Evolutionary conservation across 2,329 filamentous ascomycete species (phyloP).

Genomic region (Thielaviopsis ethacetica): DNA sequence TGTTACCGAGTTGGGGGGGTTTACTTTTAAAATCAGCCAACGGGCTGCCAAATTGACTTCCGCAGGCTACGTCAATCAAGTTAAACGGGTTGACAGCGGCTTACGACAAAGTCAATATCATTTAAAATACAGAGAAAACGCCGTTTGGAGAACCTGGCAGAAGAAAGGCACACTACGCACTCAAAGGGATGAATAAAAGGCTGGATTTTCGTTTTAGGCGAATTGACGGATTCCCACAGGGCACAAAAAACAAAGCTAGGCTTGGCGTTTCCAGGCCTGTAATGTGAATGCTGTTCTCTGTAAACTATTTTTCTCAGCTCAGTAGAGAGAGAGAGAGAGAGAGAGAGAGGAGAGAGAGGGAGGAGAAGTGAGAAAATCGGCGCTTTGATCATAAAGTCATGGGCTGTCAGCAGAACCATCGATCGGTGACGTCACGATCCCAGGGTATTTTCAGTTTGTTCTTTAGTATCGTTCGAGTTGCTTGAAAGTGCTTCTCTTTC

Average conservation of each 20-base stretch:
- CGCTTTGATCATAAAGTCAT: background rate
- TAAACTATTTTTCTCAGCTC: no score
- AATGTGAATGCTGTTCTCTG: background rate
- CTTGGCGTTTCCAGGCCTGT: background rate
- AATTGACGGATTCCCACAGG: background rate
- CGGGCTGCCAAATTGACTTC: no score
- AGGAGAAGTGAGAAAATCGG: background rate
- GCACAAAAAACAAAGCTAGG: background rate
- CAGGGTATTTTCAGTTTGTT: background rate
- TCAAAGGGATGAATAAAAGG: no score
- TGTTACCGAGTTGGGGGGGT: no score
- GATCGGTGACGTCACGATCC: background rate
- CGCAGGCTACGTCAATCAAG: no score
- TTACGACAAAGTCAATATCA: no score
- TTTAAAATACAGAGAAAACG: no score
- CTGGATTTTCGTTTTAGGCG: background rate
- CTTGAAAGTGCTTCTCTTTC: background rate
- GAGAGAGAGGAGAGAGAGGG: background rate
- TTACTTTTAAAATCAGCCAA: no score
- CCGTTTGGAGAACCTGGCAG: background rate
- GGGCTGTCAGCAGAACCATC: background rate
- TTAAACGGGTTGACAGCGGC: no score
- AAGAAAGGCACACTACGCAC: background rate
- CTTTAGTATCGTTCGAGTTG: no score
- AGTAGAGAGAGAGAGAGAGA: background rate